phyloP scores from a whole-genome alignment of 2,329 filamentous ascomycete genomes.

The Raffaelea ambrosiae region DNA sequence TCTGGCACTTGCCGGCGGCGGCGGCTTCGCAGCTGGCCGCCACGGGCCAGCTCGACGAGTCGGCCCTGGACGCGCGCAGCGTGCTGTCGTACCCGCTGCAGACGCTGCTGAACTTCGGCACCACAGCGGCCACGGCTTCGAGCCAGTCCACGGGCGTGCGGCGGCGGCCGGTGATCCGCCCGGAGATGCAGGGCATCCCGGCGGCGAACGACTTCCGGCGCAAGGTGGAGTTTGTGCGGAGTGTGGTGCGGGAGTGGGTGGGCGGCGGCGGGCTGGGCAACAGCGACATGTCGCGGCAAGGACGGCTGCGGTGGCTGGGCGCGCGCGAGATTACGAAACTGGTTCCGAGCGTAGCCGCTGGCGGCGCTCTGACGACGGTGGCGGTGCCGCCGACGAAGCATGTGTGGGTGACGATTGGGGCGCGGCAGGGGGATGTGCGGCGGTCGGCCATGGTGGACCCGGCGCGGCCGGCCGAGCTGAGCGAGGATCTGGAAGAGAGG shows the following conservation, averaged over 20 bases:
- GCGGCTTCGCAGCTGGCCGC: constrained; percentile 57
- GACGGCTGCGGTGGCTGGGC: constrained; percentile 50
- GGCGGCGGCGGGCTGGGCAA: constrained; percentile 61
- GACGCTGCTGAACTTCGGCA: constrained; percentile 60
- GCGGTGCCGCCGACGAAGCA: constrained; percentile 40
- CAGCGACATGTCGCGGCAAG: constrained; percentile 47
- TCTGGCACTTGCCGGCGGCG: constrained; percentile 66
- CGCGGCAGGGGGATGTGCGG: constrained; percentile 49
- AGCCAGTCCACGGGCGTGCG: constrained; percentile 39
- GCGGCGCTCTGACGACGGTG: constrained; percentile 12
- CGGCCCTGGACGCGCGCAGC: constrained; percentile 62
- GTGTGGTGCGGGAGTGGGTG: constrained; percentile 64
- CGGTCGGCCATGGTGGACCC: constrained; percentile 48
- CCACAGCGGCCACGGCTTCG: constrained; percentile 14
- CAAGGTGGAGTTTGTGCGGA: constrained; percentile 66
- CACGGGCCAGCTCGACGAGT: constrained; percentile 59
- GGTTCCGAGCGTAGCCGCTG: constrained; percentile 21
- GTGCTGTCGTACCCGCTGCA: constrained; percentile 65
- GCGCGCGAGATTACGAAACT: constrained; percentile 43
- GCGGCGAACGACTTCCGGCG: constrained; percentile 63
- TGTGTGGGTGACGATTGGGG: constrained; percentile 62
- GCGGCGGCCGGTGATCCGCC: constrained; percentile 51
- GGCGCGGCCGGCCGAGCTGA: constrained; percentile 42
- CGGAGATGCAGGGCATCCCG: constrained; percentile 55
- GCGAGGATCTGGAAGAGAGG: constrained; percentile 43